phyloP scores from a whole-genome alignment of 495 filamentous ascomycete species.

The Thermochaetoides thermophila region DNA sequence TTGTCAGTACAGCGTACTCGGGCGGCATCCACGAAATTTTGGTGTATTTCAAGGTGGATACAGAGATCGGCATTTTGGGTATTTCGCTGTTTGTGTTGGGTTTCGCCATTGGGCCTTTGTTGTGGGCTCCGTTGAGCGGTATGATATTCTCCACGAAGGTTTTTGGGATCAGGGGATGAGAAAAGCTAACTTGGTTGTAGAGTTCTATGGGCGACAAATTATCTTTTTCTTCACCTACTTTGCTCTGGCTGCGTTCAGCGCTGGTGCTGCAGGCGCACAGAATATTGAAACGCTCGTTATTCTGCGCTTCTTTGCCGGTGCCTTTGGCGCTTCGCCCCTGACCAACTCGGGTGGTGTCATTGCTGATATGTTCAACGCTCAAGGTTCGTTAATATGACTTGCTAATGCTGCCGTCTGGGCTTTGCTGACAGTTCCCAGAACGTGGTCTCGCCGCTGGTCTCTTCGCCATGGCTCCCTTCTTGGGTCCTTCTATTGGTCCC shows the following conservation, averaged over 20 bases:
- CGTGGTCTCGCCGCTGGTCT: slow-evolving; percentile 49
- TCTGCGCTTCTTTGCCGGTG: slow-evolving; percentile 63
- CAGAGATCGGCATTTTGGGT: slow-evolving; percentile 48
- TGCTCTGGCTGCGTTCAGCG: slow-evolving; percentile 54
- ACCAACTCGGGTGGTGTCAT: slow-evolving; percentile 65
- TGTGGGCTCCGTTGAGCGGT: slow-evolving; percentile 46
- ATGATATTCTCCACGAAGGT: slow-evolving; percentile 4
- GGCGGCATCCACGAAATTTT: slow-evolving; percentile 53
- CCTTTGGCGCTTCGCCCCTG: slow-evolving; percentile 61
- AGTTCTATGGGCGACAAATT: slow-evolving; percentile 59
- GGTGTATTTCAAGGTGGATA: slow-evolving; percentile 40
- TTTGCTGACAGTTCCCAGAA: slow-evolving; percentile 19
- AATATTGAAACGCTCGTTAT: slow-evolving; percentile 54
- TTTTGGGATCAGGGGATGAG: slow-evolving; percentile 9
- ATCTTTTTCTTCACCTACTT: slow-evolving; percentile 51
- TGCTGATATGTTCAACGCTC: slow-evolving; percentile 54
- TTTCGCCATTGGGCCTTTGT: slow-evolving; percentile 50
- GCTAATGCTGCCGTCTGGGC: not conserved
- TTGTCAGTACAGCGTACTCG: slow-evolving; percentile 64
- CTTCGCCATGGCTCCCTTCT: slow-evolving; percentile 53
- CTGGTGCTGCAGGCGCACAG: slow-evolving; percentile 43
- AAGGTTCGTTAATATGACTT: too few species aligned
- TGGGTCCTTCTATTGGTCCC: slow-evolving; percentile 49
- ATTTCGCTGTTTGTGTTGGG: slow-evolving; percentile 64
- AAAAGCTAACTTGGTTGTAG: too few species aligned